Evolutionary conservation across 176 grass and related monocot species (phyloP).

Genomic region (Bothriochloa decipiens): DNA sequence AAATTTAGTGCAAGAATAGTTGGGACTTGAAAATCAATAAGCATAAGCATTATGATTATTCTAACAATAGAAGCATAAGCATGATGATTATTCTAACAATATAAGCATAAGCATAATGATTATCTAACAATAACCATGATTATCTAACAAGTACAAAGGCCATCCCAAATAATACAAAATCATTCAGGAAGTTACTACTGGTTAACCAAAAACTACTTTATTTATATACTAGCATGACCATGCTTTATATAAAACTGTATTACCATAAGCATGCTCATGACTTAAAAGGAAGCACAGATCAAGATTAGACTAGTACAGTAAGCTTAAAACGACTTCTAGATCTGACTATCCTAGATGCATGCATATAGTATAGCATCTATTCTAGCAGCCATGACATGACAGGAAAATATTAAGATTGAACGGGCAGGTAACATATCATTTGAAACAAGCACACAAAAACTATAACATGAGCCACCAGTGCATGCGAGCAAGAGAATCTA

Average conservation of each 20-base stretch:
- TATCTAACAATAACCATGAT: not conserved
- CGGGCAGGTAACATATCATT: not conserved
- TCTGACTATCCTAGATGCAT: slow-evolving; percentile 3
- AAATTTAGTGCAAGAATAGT: not conserved
- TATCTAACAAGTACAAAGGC: not conserved
- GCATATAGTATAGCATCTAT: not conserved
- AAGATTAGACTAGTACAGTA: not conserved
- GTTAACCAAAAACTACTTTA: not conserved
- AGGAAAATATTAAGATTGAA: not conserved
- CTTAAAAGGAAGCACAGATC: not conserved
- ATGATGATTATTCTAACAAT: not conserved
- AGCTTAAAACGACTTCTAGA: not conserved
- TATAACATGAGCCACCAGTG: not conserved
- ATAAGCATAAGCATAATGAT: not conserved
- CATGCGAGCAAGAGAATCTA: not conserved
- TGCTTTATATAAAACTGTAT: not conserved
- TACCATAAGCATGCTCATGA: not conserved
- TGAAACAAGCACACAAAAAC: not conserved
- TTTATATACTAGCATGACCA: no score
- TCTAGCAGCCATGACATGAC: not conserved
- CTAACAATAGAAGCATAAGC: not conserved
- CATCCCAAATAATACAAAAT: not conserved
- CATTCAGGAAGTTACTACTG: not conserved
- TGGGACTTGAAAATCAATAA: not conserved
- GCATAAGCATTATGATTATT: not conserved